phyloP scores from a whole-genome alignment of 2,329 filamentous ascomycete genomes.

The Peltaster fructicola region DNA sequence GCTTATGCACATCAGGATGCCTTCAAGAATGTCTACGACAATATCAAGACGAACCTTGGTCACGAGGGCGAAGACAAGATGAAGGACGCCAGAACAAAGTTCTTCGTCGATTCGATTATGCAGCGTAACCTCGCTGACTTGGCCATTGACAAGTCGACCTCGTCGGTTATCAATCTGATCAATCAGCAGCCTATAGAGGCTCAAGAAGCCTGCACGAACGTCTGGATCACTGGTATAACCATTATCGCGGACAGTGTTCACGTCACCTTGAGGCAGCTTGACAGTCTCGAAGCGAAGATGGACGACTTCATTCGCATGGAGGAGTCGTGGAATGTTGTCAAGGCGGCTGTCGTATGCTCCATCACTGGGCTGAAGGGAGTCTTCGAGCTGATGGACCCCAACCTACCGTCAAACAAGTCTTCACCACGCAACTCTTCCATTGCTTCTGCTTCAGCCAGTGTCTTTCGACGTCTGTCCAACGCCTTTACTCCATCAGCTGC shows the following conservation, averaged over 20 bases:
- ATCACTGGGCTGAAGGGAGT: conserved; percentile 27
- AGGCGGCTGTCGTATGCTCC: conserved; percentile 23
- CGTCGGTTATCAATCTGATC: conserved; percentile 26
- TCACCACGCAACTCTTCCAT: conserved; percentile 11
- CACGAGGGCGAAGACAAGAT: conserved; percentile 13
- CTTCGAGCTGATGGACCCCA: conserved; percentile 26
- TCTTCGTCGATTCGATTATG: conserved; percentile 28
- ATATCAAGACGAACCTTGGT: conserved; percentile 18
- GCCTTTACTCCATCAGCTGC: conserved; percentile 11
- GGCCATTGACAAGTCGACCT: conserved; percentile 29
- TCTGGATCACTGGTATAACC: conserved; percentile 27
- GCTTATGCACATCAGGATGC: conserved; percentile 30
- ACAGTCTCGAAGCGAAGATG: conserved; percentile 22
- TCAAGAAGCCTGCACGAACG: conserved; percentile 26
- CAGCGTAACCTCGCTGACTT: conserved; percentile 28
- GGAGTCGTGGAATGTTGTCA: conserved; percentile 26
- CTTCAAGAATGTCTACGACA: conserved; percentile 29
- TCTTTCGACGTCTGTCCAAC: conserved; percentile 18
- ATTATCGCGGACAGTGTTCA: conserved; percentile 29
- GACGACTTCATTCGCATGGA: conserved; percentile 30
- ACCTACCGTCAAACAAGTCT: conserved; percentile 2
- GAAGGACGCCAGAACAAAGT: conserved; percentile 16
- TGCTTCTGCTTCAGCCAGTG: conserved; percentile 11
- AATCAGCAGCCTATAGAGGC: conserved; percentile 22
- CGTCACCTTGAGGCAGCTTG: conserved; percentile 24